Evolutionary conservation across 768 basidiomycete species (phyloP), one percentile per base, ranked within the genome.

Genomic region (Clitopilus passeckerianus): DNA sequence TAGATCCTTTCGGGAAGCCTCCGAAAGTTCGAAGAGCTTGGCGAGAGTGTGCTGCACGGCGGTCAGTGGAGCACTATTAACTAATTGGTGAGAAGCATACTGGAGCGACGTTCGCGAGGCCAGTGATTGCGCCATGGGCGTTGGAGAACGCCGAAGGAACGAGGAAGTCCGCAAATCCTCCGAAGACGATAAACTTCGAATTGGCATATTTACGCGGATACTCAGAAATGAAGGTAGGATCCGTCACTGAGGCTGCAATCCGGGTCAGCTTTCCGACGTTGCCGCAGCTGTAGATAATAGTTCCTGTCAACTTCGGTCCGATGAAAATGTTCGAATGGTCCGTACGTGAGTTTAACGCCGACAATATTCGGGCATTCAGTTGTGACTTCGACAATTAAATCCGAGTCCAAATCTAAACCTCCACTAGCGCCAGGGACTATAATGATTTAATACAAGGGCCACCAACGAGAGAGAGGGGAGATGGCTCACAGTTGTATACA

Each of bases 221-320:
- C 34, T 73, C 67, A 27, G 78, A 69, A 16, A 72, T 62, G 73
- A 93, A 94, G 5, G 75, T 70, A 6, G 82, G 70, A 34, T 75
- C 74, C 14, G 89, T 81, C 6, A 91, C 83, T 9, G 79, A 75
- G 46, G 87, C 86, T 54, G 87, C 86, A 63, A 95, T 89, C 65
- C 94, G 83, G 27, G 91, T 91, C 65, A 95, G 80, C 73, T 95
- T 95, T 54, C 94, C 95, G 62, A 97, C 91, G 67, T 90, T 92
- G 27, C 91, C 93, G 67, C 95, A 96, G 44, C 91, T 93, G 64
- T 41, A 60, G 23, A 41, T 16, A 23, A 44, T 5, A 44, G 52
- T 58, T 18, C 46, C 57, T 63, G 27, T 60, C 22, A 54, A 59
- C 50, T 61, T 15, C 18, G 30, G 43, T 41, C 37, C 37, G 37